Evolutionary conservation across 2,329 filamentous ascomycete genomes (phyloP).

Genomic region (Onygenales sp.): DNA sequence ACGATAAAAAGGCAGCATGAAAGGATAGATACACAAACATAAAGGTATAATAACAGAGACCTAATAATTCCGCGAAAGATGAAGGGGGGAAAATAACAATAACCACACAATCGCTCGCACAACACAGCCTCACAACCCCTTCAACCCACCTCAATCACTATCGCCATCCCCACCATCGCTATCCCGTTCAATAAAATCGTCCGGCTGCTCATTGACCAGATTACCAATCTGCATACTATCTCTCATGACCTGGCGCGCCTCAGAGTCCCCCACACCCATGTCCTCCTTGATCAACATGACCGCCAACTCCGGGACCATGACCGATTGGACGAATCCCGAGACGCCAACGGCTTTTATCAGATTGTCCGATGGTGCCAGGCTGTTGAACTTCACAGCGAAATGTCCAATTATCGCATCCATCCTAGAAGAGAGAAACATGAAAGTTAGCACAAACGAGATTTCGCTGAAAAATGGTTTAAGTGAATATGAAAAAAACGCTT

Average conservation of each 20-base stretch:
- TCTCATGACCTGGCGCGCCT: slow-evolving; percentile 48
- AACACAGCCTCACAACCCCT: too few relatives aligned
- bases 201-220: slow-evolving; percentile 56
- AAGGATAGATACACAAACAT: too few relatives aligned
- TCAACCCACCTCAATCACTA: background rate
- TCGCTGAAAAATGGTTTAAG: slow-evolving; percentile 7
- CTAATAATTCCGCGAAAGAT: too few relatives aligned
- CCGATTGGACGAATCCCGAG: slow-evolving; percentile 60
- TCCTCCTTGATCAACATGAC: slow-evolving; percentile 50
- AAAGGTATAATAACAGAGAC: too few relatives aligned
- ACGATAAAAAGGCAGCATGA: too few relatives aligned
- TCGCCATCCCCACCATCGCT: slow-evolving; percentile 20
- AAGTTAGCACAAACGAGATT: slow-evolving; percentile 1
- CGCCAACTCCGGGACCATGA: slow-evolving; percentile 64
- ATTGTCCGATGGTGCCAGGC: slow-evolving; percentile 53
- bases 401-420: slow-evolving; percentile 50
- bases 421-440: slow-evolving; percentile 19
- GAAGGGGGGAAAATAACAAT: too few relatives aligned
- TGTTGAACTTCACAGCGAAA: slow-evolving; percentile 52
- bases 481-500: slow-evolving; percentile 24
- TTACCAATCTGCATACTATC: slow-evolving; percentile 60
- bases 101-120: too few relatives aligned
- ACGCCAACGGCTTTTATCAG: slow-evolving; percentile 59
- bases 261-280: slow-evolving; percentile 38
- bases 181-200: slow-evolving; percentile 40